These are phyloP conservation scores for Jimgerdemannia lactiflua DNA, from an alignment of 192 early-diverging fungal species.

Conservation along the genomic window DNA sequence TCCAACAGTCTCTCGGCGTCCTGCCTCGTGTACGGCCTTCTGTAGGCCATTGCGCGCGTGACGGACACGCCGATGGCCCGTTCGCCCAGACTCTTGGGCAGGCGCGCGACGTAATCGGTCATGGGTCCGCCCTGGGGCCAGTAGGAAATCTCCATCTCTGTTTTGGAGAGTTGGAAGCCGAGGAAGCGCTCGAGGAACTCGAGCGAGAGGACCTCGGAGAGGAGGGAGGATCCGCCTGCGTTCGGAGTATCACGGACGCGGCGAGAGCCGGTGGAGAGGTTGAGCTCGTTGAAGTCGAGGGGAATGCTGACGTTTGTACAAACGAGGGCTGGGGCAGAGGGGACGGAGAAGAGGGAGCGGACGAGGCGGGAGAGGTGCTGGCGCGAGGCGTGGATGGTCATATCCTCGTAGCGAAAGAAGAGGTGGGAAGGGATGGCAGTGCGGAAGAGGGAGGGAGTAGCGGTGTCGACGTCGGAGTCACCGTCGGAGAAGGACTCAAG, in stretches of 20 bases:
- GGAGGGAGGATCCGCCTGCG: constrained; percentile 42
- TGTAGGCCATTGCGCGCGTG: constrained; percentile 42
- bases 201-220: constrained; percentile 45
- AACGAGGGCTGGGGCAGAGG: neutral
- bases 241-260: constrained; percentile 27
- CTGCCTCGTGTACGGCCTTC: constrained; percentile 26
- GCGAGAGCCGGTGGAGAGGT: neutral
- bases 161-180: constrained; percentile 38
- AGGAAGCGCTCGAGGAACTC: constrained; percentile 42
- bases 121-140: constrained; percentile 37
- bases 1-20: constrained; percentile 35
- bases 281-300: neutral
- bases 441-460: neutral
- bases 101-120: constrained; percentile 41
- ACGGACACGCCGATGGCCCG: constrained; percentile 41
- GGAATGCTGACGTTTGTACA: neutral
- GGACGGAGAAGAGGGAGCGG: neutral
- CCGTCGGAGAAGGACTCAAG: neutral
- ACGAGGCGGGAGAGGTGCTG: neutral
- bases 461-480: neutral
- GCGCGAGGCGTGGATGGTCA: constrained; percentile 1
- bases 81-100: constrained; percentile 25
- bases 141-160: constrained; percentile 50
- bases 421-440: neutral
- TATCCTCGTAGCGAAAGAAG: neutral